phyloP scores from a whole-genome alignment of 805 yeast species.

The Yamadazyma scolyti region DNA sequence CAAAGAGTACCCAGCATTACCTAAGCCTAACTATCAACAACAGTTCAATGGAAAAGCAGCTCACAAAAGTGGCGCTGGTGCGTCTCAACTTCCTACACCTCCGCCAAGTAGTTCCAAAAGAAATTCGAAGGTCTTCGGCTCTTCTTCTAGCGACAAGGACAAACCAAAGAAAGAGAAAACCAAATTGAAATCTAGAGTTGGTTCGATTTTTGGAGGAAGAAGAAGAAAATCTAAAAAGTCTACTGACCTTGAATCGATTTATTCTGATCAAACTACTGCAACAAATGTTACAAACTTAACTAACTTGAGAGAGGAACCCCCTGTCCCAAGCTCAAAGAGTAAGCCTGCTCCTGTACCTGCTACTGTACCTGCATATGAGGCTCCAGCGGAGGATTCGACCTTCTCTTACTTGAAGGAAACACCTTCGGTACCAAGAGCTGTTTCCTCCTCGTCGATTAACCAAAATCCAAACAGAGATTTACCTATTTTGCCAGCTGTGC shows the following conservation, averaged over 20 bases:
- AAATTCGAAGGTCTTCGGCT: slow-evolving; percentile 1
- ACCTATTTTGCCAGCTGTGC: slow-evolving; percentile 7
- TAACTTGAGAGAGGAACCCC: slow-evolving; percentile 9
- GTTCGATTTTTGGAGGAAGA: slow-evolving; percentile 69
- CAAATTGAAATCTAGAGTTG: slow-evolving; percentile 62
- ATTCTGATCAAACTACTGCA: slow-evolving; percentile 13
- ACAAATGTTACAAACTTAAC: slow-evolving; percentile 16
- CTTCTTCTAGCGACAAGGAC: slow-evolving; percentile 3
- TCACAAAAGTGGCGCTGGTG: not conserved
- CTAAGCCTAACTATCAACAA: not conserved
- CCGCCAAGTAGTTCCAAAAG: slow-evolving; percentile 2
- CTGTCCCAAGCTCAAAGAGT: not conserved
- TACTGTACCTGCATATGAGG: slow-evolving; percentile 1
- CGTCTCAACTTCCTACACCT: slow-evolving; percentile 1
- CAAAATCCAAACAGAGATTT: slow-evolving; percentile 7
- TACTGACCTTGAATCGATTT: slow-evolving; percentile 28
- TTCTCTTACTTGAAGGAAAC: no score
- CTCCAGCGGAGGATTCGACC: slow-evolving; percentile 2
- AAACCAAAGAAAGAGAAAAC: slow-evolving; percentile 15
- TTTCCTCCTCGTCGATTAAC: slow-evolving; percentile 1
- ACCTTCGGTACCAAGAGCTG: slow-evolving; percentile 1
- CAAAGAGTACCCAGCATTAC: slow-evolving; percentile 16
- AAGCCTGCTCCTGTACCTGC: slow-evolving; percentile 1
- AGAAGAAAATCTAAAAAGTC: slow-evolving; percentile 28
- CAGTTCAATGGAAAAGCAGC: slow-evolving; percentile 1